Conservation (phyloP, 169 alveolate genomes). For the Plasmodium chabaudi region DNA sequence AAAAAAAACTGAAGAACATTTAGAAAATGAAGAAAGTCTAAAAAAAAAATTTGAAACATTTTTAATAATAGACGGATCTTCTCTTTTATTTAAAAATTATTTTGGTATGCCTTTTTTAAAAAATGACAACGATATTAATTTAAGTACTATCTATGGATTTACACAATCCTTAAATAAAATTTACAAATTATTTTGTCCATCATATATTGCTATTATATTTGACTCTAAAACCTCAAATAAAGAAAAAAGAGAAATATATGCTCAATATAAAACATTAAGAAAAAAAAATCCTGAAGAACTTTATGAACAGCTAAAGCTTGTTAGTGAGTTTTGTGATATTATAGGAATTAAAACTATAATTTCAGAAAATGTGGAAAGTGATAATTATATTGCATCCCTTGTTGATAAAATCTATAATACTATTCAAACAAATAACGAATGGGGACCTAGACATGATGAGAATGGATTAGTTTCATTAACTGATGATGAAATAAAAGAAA, state of each 20-base stretch:
- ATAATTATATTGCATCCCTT: slow-evolving; percentile 81
- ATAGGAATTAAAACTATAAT: slow-evolving; percentile 83
- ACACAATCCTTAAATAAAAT: slow-evolving; percentile 83
- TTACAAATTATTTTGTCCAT: slow-evolving; percentile 79
- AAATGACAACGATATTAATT: slow-evolving; percentile 80
- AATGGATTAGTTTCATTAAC: background rate
- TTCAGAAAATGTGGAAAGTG: slow-evolving; percentile 82
- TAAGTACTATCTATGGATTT: slow-evolving; percentile 85
- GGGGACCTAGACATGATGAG: background rate
- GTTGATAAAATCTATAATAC: slow-evolving; percentile 77
- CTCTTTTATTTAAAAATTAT: slow-evolving; percentile 84
- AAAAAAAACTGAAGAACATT: slow-evolving; percentile 8
- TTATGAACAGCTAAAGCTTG: slow-evolving; percentile 82
- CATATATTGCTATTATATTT: slow-evolving; percentile 81
- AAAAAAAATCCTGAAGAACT: slow-evolving; percentile 80
- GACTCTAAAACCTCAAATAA: slow-evolving; percentile 86
- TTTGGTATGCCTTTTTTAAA: slow-evolving; percentile 84
- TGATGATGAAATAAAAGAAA: background rate
- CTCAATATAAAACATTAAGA: slow-evolving; percentile 82
- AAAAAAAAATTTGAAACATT: slow-evolving; percentile 52
- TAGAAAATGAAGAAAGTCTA: slow-evolving; percentile 2
- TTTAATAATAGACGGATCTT: slow-evolving; percentile 84
- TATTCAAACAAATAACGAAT: background rate
- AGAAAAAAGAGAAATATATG: slow-evolving; percentile 82
- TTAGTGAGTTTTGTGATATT: slow-evolving; percentile 82